Evolutionary conservation across 2,329 filamentous ascomycete species (phyloP).

Genomic region (Aspergillus tanneri): DNA sequence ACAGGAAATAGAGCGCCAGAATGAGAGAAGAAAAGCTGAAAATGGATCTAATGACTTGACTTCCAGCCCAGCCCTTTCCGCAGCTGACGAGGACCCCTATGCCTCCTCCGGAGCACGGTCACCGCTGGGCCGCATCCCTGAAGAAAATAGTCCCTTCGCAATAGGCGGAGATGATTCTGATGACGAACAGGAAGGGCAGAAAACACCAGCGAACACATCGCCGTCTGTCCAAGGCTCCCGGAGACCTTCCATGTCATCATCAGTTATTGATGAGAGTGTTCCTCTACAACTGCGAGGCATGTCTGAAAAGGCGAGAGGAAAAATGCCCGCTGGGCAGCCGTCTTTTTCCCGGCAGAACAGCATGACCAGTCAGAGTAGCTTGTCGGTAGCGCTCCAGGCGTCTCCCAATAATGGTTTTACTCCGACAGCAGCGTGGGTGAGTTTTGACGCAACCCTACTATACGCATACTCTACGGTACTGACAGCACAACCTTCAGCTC

Average conservation of each 20-base stretch:
- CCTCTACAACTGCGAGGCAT: conserved; percentile 83
- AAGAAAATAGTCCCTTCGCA: conserved; percentile 78
- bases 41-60: conserved; percentile 37
- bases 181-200: conserved; percentile 58
- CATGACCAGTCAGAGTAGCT: conserved; percentile 72
- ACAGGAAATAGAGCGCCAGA: conserved; percentile 82
- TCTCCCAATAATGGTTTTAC: conserved; percentile 63
- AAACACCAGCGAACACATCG: conserved; percentile 60
- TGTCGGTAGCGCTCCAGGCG: conserved; percentile 59
- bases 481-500: conserved; percentile 54
- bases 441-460: conserved; percentile 17
- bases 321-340: conserved; percentile 82
- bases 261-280: conserved; percentile 71
- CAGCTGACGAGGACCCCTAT: conserved; percentile 43
- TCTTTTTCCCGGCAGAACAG: conserved; percentile 89
- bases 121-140: conserved; percentile 67
- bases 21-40: conserved; percentile 66
- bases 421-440: conserved; percentile 72
- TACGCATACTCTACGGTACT: conserved; percentile 13
- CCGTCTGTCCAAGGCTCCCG: conserved; percentile 56
- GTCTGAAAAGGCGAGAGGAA: conserved; percentile 95
- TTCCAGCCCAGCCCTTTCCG: conserved; percentile 37
- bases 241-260: conserved; percentile 67
- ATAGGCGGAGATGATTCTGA: conserved; percentile 78
- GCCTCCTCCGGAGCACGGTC: conserved; percentile 53